phyloP scores from a whole-genome alignment of 257 asterid species.

The Lithospermum erythrorhizon region DNA sequence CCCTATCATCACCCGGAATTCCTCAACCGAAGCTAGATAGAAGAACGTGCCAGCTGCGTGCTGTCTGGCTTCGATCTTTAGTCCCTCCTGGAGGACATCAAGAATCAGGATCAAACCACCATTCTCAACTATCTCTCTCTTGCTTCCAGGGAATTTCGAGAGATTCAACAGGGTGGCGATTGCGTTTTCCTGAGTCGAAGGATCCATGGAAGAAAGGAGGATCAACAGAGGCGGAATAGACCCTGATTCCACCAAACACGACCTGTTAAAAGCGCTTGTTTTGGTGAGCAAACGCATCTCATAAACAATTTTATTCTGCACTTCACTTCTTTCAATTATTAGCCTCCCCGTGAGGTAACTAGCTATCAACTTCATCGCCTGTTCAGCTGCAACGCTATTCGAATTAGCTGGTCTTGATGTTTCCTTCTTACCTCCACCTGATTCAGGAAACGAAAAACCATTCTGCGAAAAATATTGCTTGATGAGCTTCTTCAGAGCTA shows the following conservation, averaged over 20 bases:
- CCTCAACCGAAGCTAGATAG: slow-evolving; percentile 47
- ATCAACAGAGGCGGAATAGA: slow-evolving; percentile 37
- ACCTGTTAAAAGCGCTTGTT: slow-evolving; percentile 49
- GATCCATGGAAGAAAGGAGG: slow-evolving; percentile 28
- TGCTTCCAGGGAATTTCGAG: slow-evolving; percentile 50
- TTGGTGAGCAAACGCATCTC: slow-evolving; percentile 59
- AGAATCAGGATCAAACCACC: slow-evolving; percentile 32
- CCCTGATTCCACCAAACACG: slow-evolving; percentile 43
- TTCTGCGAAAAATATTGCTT: slow-evolving; percentile 50
- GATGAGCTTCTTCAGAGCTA: slow-evolving; percentile 37
- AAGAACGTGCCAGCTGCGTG: slow-evolving; percentile 59
- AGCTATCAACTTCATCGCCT: slow-evolving; percentile 43
- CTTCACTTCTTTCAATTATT: slow-evolving; percentile 31
- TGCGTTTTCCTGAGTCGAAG: slow-evolving; percentile 43
- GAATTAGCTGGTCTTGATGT: slow-evolving; percentile 44
- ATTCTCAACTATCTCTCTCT: slow-evolving; percentile 34
- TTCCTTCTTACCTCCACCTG: slow-evolving; percentile 40
- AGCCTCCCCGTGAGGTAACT: slow-evolving; percentile 31
- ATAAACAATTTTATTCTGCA: slow-evolving; percentile 50
- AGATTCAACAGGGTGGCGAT: slow-evolving; percentile 55
- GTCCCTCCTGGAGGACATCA: slow-evolving; percentile 32
- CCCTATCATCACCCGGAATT: slow-evolving; percentile 40
- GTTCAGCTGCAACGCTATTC: slow-evolving; percentile 50
- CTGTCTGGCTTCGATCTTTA: slow-evolving; percentile 38
- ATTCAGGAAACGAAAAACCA: slow-evolving; percentile 45